Conservation (phyloP, 2,329 filamentous ascomycete species). For the Calonectria crousiana region DNA sequence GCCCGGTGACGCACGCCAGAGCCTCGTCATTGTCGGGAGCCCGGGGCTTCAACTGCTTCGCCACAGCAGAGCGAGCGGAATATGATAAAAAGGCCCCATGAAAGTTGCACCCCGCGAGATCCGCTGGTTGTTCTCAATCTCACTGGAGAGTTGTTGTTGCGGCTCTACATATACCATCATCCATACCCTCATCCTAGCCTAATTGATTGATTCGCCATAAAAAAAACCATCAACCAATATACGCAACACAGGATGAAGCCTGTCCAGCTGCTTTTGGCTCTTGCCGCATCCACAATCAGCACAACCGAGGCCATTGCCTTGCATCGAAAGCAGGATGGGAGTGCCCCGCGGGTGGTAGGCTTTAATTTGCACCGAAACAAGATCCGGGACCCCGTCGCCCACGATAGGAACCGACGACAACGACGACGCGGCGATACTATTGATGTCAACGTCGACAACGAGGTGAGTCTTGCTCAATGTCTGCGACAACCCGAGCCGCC, state of each 20-base stretch:
- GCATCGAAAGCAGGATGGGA: constrained; percentile 45
- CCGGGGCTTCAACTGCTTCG: neutral
- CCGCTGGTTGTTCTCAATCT: neutral
- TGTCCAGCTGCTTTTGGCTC: constrained; percentile 41
- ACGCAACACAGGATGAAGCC: constrained; percentile 52
- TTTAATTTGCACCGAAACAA: constrained; percentile 55
- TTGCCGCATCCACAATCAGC: constrained; percentile 41
- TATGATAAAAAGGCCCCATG: neutral
- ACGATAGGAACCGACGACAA: constrained; percentile 56
- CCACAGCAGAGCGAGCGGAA: constrained; percentile 7
- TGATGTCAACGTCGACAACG: constrained; percentile 64
- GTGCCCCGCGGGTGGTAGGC: constrained; percentile 58
- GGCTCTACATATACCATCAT: neutral
- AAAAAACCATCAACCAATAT: neutral
- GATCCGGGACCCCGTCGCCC: constrained; percentile 55
- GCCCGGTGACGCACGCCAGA: constrained; percentile 35
- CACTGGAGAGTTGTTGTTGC: neutral
- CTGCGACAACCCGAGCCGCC: neutral
- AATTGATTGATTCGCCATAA: neutral
- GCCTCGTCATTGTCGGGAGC: constrained; percentile 7
- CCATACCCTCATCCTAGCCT: neutral
- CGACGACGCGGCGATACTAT: constrained; percentile 58
- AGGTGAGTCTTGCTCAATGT: constrained; percentile 54
- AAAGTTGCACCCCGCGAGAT: neutral
- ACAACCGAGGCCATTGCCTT: constrained; percentile 44